phyloP scores from a whole-genome alignment of 345 rosid species.

The Eucalyptus grandis region DNA sequence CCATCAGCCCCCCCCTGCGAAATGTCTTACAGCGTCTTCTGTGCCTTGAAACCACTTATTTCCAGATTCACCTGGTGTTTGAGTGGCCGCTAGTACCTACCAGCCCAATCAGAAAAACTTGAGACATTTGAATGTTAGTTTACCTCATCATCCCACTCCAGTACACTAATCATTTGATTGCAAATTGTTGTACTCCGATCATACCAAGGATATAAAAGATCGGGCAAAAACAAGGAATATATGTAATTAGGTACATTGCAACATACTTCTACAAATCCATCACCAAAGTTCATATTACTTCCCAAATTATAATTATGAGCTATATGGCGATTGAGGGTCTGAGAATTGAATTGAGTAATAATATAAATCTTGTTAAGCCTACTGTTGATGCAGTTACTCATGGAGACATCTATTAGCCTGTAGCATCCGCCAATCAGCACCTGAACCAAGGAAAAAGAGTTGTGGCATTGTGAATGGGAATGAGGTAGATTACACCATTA shows the following conservation, averaged over 20 bases:
- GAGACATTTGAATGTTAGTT: background rate
- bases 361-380: conserved; percentile 41
- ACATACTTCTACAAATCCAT: conserved; percentile 74
- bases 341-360: conserved; percentile 55
- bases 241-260: background rate
- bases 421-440: conserved; percentile 83
- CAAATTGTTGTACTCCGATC: background rate
- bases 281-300: conserved; percentile 56
- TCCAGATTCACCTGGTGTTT: conserved; percentile 80
- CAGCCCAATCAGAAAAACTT: background rate
- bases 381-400: conserved; percentile 88
- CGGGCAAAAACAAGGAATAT: background rate
- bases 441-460: conserved; percentile 5
- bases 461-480: background rate
- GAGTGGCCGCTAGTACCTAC: conserved; percentile 82
- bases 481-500: background rate
- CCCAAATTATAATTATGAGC: conserved; percentile 56
- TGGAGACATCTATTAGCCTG: conserved; percentile 71
- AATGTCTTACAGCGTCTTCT: conserved; percentile 88
- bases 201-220: background rate
- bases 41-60: conserved; percentile 94
- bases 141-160: background rate
- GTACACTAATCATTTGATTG: background rate
- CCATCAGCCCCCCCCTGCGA: background rate
- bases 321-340: conserved; percentile 75